A percentile compares a stretch with the other conserved stretches of the same genome.
Evolutionary conservation across 2,329 filamentous ascomycete species (phyloP).

Genomic region (Fusarium piperis): DNA sequence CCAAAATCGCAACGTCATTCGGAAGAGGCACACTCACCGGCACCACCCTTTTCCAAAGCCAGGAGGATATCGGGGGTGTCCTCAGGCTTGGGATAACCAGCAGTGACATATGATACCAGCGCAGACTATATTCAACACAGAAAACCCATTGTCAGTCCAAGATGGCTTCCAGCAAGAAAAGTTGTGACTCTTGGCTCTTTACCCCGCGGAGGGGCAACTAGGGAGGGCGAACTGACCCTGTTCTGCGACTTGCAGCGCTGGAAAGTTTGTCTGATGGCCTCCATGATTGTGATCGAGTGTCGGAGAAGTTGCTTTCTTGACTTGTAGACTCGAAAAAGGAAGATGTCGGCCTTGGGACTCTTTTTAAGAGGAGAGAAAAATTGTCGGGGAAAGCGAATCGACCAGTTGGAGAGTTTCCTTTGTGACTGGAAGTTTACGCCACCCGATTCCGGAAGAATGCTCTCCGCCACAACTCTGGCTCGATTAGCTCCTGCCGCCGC

Average conservation of each 20-base stretch:
- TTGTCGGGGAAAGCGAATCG: conserved; percentile 9
- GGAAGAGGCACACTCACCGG: conserved; percentile 66
- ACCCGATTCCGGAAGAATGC: conserved; percentile 45
- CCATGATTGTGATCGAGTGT: conserved; percentile 54
- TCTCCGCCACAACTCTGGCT: conserved; percentile 39
- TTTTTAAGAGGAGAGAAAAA: conserved; percentile 21
- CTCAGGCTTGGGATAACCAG: conserved; percentile 86
- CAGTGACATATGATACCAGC: conserved; percentile 95
- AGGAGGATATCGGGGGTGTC: conserved; percentile 86
- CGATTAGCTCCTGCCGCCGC: conserved; percentile 35
- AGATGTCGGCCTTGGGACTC: conserved; percentile 7
- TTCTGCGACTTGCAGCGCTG: conserved; percentile 67
- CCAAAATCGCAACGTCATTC: conserved; percentile 5
- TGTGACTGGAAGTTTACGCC: conserved; percentile 32
- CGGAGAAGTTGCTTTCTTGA: background rate
- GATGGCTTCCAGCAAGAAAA: background rate
- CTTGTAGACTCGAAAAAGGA: background rate
- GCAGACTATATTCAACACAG: conserved; percentile 68
- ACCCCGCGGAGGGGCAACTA: conserved; percentile 45
- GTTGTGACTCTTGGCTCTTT: conserved; percentile 11
- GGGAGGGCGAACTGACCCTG: conserved; percentile 55
- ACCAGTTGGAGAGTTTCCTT: conserved; percentile 1
- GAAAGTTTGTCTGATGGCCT: conserved; percentile 68
- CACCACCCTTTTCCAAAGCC: conserved; percentile 90
- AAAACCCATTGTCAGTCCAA: conserved; percentile 32